A percentile compares a stretch with the other conserved stretches of the same genome.
phyloP scores from a whole-genome alignment of 148 eudicot species.

The Bassia scoparia region DNA sequence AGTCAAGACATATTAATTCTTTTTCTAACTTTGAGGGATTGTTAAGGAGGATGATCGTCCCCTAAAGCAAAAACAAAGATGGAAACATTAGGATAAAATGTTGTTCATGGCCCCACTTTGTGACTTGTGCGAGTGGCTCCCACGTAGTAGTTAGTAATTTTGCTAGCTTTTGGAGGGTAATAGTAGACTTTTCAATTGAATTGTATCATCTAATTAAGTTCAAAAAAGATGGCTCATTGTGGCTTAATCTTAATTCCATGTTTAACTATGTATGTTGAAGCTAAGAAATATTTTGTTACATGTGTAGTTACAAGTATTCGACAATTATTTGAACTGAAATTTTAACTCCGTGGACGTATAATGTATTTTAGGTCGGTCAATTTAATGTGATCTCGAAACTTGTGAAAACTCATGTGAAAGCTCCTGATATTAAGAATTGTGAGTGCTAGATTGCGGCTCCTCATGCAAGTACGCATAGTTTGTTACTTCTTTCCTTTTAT shows the following conservation, averaged over 20 bases:
- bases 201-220: no score
- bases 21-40: constrained; percentile 9
- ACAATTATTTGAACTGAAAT: no score
- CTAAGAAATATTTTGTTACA: no score
- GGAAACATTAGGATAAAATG: neutral
- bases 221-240: neutral
- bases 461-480: no score
- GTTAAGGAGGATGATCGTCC: constrained; percentile 21
- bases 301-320: no score
- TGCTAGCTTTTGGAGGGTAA: neutral
- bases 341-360: no score
- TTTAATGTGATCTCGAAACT: neutral
- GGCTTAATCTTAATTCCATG: no score
- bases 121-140: constrained; percentile 7
- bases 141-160: constrained; percentile 6
- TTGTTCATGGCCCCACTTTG: constrained; percentile 19
- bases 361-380: neutral
- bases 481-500: no score
- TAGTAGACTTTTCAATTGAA: constrained; percentile 3
- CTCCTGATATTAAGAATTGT: no score
- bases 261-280: no score
- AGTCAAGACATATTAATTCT: constrained; percentile 27
- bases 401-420: no score
- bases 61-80: constrained; percentile 14
- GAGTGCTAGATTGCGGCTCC: no score